phyloP scores from a whole-genome alignment of 495 filamentous ascomycete genomes.

The Hyaloscypha hepaticicola region DNA sequence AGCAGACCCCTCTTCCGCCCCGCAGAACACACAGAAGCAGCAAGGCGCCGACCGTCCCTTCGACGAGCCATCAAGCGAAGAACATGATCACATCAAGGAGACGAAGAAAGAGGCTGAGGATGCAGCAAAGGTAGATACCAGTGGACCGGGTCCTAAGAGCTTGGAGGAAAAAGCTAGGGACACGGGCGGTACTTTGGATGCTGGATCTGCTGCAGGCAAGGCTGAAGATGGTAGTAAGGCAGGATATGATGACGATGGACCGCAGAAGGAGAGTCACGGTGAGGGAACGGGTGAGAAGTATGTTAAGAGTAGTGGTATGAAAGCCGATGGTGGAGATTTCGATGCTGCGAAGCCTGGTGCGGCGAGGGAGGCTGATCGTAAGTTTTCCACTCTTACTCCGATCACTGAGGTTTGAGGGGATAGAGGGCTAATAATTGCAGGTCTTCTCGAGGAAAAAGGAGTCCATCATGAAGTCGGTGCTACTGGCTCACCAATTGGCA shows the following conservation, averaged over 20 bases:
- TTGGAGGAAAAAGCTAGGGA: slow-evolving; percentile 20
- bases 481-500: background rate
- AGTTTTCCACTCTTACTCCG: slow-evolving; percentile 35
- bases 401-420: too few species aligned
- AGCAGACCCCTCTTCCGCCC: slow-evolving; percentile 22
- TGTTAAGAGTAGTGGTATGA: slow-evolving; percentile 52
- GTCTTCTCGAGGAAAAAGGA: slow-evolving; percentile 21
- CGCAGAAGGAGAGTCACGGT: slow-evolving; percentile 39
- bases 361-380: slow-evolving; percentile 63
- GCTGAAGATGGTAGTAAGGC: slow-evolving; percentile 28
- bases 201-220: slow-evolving; percentile 7
- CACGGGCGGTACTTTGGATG: slow-evolving; percentile 30
- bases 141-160: slow-evolving; percentile 15
- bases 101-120: slow-evolving; percentile 24
- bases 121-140: slow-evolving; percentile 9
- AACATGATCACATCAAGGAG: slow-evolving; percentile 13
- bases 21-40: slow-evolving; percentile 33
- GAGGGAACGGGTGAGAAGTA: slow-evolving; percentile 53
- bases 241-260: slow-evolving; percentile 30
- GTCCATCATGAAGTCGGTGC: slow-evolving; percentile 5
- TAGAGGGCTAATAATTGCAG: slow-evolving; percentile 10
- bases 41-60: slow-evolving; percentile 38
- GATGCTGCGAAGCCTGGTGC: slow-evolving; percentile 61
- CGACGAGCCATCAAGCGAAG: slow-evolving; percentile 26
- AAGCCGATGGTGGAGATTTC: slow-evolving; percentile 56